These are phyloP conservation scores for Rhizopus delemar DNA, from an alignment of 371 early-diverging fungal genomes.

Conservation along the genomic window DNA sequence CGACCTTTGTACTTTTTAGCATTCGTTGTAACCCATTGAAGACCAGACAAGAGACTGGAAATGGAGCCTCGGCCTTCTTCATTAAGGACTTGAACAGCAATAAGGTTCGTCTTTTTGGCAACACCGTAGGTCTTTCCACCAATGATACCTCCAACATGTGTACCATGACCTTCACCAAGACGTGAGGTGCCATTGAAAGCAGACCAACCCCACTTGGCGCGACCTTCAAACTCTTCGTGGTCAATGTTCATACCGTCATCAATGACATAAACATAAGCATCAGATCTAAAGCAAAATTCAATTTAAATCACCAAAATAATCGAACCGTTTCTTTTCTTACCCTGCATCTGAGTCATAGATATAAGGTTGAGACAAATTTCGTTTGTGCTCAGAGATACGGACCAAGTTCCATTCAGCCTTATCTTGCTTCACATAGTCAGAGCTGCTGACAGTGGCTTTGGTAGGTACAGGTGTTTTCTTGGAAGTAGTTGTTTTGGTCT, in stretches of 20 bases:
- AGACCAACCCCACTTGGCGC: constrained; percentile 59
- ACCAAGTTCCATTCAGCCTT: constrained; percentile 45
- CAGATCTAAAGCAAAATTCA: constrained; percentile 19
- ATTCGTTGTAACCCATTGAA: constrained; percentile 64
- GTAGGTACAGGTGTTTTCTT: too few relatives aligned
- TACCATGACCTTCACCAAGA: constrained; percentile 43
- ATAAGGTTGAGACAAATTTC: constrained; percentile 27
- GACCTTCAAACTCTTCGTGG: constrained; percentile 64
- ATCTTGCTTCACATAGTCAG: constrained; percentile 22
- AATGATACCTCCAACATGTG: constrained; percentile 83
- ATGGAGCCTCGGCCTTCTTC: constrained; percentile 65
- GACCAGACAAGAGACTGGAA: constrained; percentile 68
- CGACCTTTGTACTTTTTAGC: constrained; percentile 22
- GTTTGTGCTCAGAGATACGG: constrained; percentile 38
- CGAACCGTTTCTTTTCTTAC: neutral
- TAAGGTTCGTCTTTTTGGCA: constrained; percentile 81
- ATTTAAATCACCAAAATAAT: neutral
- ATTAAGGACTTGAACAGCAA: constrained; percentile 85
- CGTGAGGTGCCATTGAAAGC: constrained; percentile 55
- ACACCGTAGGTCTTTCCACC: constrained; percentile 81
- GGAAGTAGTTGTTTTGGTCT: too few relatives aligned
- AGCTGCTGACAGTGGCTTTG: too few relatives aligned
- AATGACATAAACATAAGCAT: constrained; percentile 57
- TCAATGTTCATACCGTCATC: constrained; percentile 47
- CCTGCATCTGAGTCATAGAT: constrained; percentile 34